Conservation (phyloP, 768 basidiomycete species). For the Russula brevipes region DNA sequence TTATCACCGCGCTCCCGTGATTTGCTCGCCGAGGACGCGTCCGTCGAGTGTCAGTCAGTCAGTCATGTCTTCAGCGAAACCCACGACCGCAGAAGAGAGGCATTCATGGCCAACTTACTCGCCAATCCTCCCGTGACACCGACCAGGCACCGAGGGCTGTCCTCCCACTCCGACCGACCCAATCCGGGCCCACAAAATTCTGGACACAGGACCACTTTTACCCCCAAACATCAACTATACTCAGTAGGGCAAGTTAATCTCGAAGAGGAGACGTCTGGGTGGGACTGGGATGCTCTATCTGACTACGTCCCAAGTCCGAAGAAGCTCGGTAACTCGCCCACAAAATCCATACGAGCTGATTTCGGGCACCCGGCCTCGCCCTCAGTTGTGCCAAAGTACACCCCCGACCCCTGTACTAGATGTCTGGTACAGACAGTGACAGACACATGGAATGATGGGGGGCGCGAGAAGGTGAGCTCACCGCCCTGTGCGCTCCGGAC, state of each 20-base stretch:
- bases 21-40: background rate
- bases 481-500: background rate
- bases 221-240: conserved; percentile 1
- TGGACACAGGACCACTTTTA: background rate
- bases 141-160: conserved; percentile 15
- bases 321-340: conserved; percentile 5
- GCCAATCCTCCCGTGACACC: conserved; percentile 33
- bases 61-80: conserved; percentile 27
- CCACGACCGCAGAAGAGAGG: conserved; percentile 45
- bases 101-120: conserved; percentile 52
- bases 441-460: conserved; percentile 5
- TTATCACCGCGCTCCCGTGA: conserved; percentile 21
- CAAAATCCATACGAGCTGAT: background rate
- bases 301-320: conserved; percentile 26
- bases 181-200: background rate
- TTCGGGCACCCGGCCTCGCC: background rate
- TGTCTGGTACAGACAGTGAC: conserved; percentile 12
- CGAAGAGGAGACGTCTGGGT: conserved; percentile 9
- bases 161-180: conserved; percentile 8
- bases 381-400: conserved; percentile 6
- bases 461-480: conserved; percentile 19
- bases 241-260: conserved; percentile 18
- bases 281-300: conserved; percentile 26
- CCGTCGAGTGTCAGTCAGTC: background rate
- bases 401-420: conserved; percentile 18